Percentiles rank a stretch among this genome's conserved stretches.
Conservation (phyloP, 2,329 filamentous ascomycete genomes). For the Aspergillus sp. region DNA sequence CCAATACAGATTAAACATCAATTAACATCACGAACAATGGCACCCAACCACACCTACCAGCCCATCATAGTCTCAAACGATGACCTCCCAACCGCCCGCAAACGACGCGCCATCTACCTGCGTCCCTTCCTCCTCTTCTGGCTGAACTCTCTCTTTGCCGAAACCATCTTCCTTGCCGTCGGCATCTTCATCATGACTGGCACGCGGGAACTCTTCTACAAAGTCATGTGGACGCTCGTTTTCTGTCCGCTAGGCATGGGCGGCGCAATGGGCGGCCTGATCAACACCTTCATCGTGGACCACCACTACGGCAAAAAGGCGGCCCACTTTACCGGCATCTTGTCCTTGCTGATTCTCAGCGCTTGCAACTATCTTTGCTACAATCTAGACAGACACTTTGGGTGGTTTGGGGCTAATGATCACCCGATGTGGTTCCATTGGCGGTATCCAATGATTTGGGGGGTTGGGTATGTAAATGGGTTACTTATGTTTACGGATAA, state of each 20-base stretch:
- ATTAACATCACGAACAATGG: no score
- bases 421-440: constrained; percentile 15
- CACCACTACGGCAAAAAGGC: constrained; percentile 16
- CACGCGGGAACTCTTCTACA: constrained; percentile 12
- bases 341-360: constrained; percentile 13
- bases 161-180: constrained; percentile 13
- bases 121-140: constrained; percentile 15
- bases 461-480: constrained; percentile 4
- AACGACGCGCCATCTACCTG: constrained; percentile 9
- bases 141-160: constrained; percentile 10
- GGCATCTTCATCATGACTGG: constrained; percentile 12
- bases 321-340: constrained; percentile 10
- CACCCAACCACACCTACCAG: neutral
- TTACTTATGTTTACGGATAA: constrained; percentile 10
- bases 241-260: constrained; percentile 16
- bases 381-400: constrained; percentile 11
- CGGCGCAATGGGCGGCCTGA: constrained; percentile 12
- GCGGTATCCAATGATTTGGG: constrained; percentile 10
- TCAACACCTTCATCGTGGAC: constrained; percentile 16
- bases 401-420: constrained; percentile 7
- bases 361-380: constrained; percentile 17
- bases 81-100: neutral
- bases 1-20: no score
- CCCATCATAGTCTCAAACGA: neutral
- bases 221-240: constrained; percentile 15